Evolutionary conservation across 148 eudicot species (phyloP), one percentile per base, ranked within the genome.

Genomic region (Rhododendron vialii): DNA sequence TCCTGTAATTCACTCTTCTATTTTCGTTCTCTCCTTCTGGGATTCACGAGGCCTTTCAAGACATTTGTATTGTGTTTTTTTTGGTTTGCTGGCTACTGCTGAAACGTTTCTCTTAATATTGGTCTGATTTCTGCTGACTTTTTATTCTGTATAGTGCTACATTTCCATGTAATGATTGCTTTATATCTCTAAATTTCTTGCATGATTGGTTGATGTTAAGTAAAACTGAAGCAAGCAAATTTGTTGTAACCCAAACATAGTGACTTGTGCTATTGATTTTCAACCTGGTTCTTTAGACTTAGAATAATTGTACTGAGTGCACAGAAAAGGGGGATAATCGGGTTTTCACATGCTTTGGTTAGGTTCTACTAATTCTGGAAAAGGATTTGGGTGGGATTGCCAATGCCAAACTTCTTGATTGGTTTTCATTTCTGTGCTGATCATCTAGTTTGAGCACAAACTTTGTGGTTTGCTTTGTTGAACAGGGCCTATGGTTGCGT

Each of bases 401-500:
- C 18, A 13, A 83, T 83, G 83, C 43, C 78, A 69, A 59, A 71
- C 65, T 78, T 78, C 4, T 63, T n/a, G 63, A n/a, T 75, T 63
- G 33, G 83, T 80, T 67, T 53, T 69, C 57, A 28, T 57, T 20
- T 57, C 61, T 26, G 20, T 79, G 82, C 87, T 48, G 50, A 67
- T 82, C 8, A 81, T 24, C 73, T 67, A 38, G 67, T 51, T 24
- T 71, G 86, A 59, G 61, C 84, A 51, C 51, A 41, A 86, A 50
- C 26, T 51, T 53, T 81, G 38, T 86, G 90, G 20, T 82, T 80
- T 71, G 38, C 75, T 67, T 87, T 83, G 67, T 81, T 90, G 86
- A 83, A 81, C 93, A 96, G 98, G 98, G 99, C 28, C 89, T 97
- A 88, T 97, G 99, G 99, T 89, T 95, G 86, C 96, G 99, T 35